Evolutionary conservation across 192 early-diverging fungal genomes (phyloP), one percentile per base, ranked within the genome.

Genomic region (Pilaira anomala): DNA sequence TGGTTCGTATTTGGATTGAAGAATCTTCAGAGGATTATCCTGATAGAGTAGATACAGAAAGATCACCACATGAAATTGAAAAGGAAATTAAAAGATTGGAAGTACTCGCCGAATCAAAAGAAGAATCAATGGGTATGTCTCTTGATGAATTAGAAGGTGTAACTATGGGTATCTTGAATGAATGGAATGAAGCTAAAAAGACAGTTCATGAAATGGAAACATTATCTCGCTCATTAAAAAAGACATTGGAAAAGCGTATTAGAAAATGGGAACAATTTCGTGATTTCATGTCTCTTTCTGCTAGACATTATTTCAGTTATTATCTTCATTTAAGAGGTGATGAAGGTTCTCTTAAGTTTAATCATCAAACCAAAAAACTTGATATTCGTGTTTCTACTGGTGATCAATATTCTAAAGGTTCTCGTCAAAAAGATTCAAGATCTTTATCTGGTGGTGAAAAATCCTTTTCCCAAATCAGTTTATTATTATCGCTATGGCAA

Each of bases 381-480:
- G 66, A 73, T 12, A 79, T 94, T 13, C 44, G 78, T 67, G 14
- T 76, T 63, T 42, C 75, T 70, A 67, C 77, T 57, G 61, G 64
- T 60, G 76, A 70, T 16, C 68, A 77, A n/a, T 68, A 60, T 4
- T 69, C 71, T 55, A 71, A 63, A 51, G 79, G 81, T 18, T 53
- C 65, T 8, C 62, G 70, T 11, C 76, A 89, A 22, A 98, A 94
- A 71, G 94, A 96, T 74, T 87, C 94, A 19, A 88, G 85, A 62
- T 91, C 95, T 8, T 78, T 99, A 16, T 97, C 95, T 9, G 97
- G 97, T 14, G 97, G 97, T 21, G 97, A 99, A 83, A 97, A 97
- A 76, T 94, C 91, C 39, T 99, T 93, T 66, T 89, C 93, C 0
- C 94, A 93, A 12, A 88, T 98, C 16, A 97, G 95, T 70, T 79